Evolutionary conservation across 2,329 filamentous ascomycete species (phyloP).

Genomic region (Neurospora crassa): DNA sequence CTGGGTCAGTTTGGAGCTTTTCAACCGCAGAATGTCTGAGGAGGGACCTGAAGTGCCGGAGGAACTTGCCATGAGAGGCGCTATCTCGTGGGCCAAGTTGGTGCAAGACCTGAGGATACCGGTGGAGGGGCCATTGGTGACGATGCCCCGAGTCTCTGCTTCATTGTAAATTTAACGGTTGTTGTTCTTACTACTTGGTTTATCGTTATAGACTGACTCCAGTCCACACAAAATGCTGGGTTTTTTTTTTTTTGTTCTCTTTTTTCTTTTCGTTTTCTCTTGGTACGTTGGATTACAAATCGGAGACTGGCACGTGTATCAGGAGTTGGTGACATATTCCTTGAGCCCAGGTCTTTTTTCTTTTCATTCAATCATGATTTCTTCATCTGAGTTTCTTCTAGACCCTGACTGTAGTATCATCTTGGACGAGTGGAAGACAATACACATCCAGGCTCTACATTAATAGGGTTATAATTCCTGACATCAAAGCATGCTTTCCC

Average conservation of each 20-base stretch:
- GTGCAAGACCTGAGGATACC: conserved; percentile 26
- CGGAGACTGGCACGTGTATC: background rate
- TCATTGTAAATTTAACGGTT: conserved; percentile 20
- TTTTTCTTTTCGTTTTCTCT: background rate
- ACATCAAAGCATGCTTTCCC: background rate
- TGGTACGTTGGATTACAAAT: background rate
- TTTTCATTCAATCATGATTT: background rate
- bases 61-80: conserved; percentile 36
- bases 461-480: background rate
- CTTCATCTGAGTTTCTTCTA: background rate
- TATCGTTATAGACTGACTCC: background rate
- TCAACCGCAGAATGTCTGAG: conserved; percentile 50
- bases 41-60: conserved; percentile 38
- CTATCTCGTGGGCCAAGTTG: conserved; percentile 41
- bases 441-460: background rate
- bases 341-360: background rate
- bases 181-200: background rate
- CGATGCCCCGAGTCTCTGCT: conserved; percentile 22
- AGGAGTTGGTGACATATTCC: background rate
- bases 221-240: background rate
- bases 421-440: background rate
- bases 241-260: background rate
- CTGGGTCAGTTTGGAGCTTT: conserved; percentile 65
- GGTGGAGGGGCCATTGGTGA: conserved; percentile 7
- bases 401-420: background rate